Percentiles rank a stretch among this genome's conserved stretches.
These are phyloP conservation scores for Antrodiella citrinella DNA, from an alignment of 768 basidiomycete genomes.

Conservation along the genomic window DNA sequence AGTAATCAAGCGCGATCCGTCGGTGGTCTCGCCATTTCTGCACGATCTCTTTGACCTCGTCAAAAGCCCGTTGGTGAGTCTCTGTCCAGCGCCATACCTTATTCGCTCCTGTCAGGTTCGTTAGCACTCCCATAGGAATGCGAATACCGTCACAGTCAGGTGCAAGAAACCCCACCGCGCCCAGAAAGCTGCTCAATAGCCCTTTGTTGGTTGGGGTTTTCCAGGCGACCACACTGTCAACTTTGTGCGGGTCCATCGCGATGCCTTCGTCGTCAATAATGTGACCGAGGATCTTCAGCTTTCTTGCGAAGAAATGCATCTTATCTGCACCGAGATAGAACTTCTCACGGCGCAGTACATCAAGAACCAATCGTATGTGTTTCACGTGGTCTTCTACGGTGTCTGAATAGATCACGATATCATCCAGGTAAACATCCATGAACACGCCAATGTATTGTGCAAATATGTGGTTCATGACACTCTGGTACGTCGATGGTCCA, in stretches of 20 bases:
- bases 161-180: conserved; percentile 25
- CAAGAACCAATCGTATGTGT: conserved; percentile 13
- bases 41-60: conserved; percentile 14
- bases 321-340: conserved; percentile 16
- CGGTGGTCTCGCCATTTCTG: conserved; percentile 5
- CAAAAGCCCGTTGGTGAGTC: conserved; percentile 23
- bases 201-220: conserved; percentile 23
- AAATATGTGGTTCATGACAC: conserved; percentile 25
- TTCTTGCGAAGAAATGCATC: conserved; percentile 15
- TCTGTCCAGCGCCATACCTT: conserved; percentile 13
- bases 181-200: conserved; percentile 26
- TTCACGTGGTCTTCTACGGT: conserved; percentile 19
- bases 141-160: conserved; percentile 23
- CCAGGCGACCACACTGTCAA: conserved; percentile 31
- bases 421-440: conserved; percentile 26
- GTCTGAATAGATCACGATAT: conserved; percentile 26
- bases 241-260: conserved; percentile 35
- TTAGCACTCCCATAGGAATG: conserved; percentile 31
- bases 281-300: conserved; percentile 23
- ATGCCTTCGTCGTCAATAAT: conserved; percentile 33
- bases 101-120: conserved; percentile 10
- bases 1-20: conserved; percentile 15
- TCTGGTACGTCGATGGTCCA: conserved; percentile 36
- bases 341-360: conserved; percentile 5
- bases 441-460: conserved; percentile 23